These are phyloP conservation scores for Aspergillus coremiiformis DNA, from an alignment of 495 filamentous ascomycete genomes.

Conservation along the genomic window DNA sequence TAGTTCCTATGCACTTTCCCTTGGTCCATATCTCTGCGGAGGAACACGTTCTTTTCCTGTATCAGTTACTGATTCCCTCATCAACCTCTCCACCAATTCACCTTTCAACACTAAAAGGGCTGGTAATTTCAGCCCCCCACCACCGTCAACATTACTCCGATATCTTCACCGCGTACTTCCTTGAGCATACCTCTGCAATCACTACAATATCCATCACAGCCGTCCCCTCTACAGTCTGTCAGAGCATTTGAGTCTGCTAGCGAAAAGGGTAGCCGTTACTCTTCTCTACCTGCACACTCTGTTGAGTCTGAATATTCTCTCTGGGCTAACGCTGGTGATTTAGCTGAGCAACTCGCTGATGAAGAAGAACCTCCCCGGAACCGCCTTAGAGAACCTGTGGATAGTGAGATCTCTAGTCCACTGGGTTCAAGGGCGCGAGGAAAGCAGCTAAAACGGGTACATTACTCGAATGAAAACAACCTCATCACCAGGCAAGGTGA, in stretches of 20 bases:
- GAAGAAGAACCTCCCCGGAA: constrained; percentile 70
- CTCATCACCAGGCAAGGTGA: constrained; percentile 43
- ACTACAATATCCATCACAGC: constrained; percentile 36
- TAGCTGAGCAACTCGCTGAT: constrained; percentile 80
- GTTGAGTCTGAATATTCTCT: constrained; percentile 65
- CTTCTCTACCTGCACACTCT: constrained; percentile 52
- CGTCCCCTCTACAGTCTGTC: constrained; percentile 27
- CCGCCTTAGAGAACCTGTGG: constrained; percentile 53
- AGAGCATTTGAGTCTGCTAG: constrained; percentile 33
- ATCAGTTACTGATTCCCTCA: neutral
- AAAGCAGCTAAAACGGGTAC: constrained; percentile 44
- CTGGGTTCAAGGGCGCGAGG: constrained; percentile 22
- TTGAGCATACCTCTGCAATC: constrained; percentile 52
- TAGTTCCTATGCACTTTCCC: constrained; percentile 2
- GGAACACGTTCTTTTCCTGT: neutral
- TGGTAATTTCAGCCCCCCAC: constrained; percentile 39
- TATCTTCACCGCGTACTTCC: constrained; percentile 39
- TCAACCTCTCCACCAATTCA: neutral
- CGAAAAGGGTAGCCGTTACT: constrained; percentile 46
- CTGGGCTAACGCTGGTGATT: constrained; percentile 90
- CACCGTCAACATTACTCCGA: constrained; percentile 56
- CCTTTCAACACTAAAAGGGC: constrained; percentile 22
- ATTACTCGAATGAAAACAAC: constrained; percentile 35
- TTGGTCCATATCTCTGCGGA: neutral
- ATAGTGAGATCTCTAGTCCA: constrained; percentile 43